A percentile compares a stretch with the other conserved stretches of the same genome.
Evolutionary conservation across 768 basidiomycete genomes (phyloP).

Genomic region (Dioszegia hungarica): DNA sequence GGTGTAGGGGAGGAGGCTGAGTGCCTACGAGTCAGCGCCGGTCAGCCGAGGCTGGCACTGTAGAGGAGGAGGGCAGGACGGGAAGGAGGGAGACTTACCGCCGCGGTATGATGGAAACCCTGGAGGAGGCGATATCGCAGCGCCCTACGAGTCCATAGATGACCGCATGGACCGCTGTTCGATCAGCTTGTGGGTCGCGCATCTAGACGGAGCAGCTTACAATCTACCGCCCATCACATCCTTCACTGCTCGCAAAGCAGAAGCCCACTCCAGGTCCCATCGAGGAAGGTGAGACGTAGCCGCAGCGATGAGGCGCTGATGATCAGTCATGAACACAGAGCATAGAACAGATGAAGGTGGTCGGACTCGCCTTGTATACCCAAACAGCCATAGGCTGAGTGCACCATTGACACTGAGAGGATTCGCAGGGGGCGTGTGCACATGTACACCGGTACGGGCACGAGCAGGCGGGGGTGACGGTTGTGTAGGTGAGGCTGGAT

Average conservation of each 20-base stretch:
- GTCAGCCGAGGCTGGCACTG: not conserved
- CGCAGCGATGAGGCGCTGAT: not conserved
- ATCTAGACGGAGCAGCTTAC: too few species aligned
- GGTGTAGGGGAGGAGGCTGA: not conserved
- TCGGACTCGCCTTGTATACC: not conserved
- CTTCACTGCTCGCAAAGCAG: not conserved
- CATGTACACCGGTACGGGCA: conserved; percentile 1
- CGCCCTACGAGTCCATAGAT: not conserved
- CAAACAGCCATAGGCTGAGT: not conserved
- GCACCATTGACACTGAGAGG: not conserved
- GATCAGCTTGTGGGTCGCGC: too few species aligned
- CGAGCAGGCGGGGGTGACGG: not conserved
- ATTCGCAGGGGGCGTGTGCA: not conserved
- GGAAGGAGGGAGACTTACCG: not conserved
- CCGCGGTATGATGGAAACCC: not conserved
- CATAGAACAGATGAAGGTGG: not conserved
- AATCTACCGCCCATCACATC: too few species aligned
- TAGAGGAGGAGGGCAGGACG: not conserved
- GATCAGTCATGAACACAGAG: not conserved
- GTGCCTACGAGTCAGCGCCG: not conserved
- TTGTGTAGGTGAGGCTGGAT: too few species aligned
- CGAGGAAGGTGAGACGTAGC: not conserved
- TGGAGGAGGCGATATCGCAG: conserved; percentile 2
- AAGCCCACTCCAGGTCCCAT: not conserved
- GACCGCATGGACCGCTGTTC: not conserved